Base-by-base conservation (phyloP, 2,329 filamentous ascomycete genomes). In the Sclerotinia spermophila region DNA sequence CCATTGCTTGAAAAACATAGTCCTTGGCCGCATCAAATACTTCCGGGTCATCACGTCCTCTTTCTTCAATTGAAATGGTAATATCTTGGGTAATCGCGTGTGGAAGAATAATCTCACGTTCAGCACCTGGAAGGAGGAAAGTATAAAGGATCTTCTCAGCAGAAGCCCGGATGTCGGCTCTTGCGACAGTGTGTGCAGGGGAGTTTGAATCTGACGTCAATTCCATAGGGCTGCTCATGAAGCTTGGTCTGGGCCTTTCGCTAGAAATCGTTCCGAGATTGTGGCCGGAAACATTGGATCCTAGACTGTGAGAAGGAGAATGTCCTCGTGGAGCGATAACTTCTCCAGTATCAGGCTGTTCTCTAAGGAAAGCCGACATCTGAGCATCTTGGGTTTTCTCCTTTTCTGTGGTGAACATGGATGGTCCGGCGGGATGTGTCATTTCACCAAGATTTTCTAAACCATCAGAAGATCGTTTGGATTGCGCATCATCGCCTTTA, bases 111-210 rank as follows among this genome's bases (percentile, higher is more conserved):
- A 99, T 98, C 82, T 99, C 96, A 76, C 96, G 89, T 82, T 99
- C 96, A 0, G 96, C 93, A n/a, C 94, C 94, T 0, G 94, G 94
- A 2, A 99, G 88, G 8, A 99, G 85, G 79, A 96, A 99, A 1
- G 95, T 98, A 82, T 97, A 99, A n/a, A 99, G 86, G 66, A 99
- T 97, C 86, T 97, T 97, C 83, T 98, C 96, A 0, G 96, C 96
- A 4, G 93, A 97, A 15, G 94, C 92, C 71, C 94, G 89, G 76
- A 99, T 94, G 78, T 99, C 96, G 73, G 93, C 89, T 74, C 96
- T 87, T n/a, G 91, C 88, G 58, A 97, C 93, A 0, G 90, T 92
- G 78, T 96, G 92, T 5, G 89, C 88, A 0, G 93, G 93, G 19
- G 94, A 97, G 78, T 90, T 92, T 19, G 92, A 94, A 78, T 94